Conservation (phyloP, 495 filamentous ascomycete genomes). For the Daldinia vernicosa region DNA sequence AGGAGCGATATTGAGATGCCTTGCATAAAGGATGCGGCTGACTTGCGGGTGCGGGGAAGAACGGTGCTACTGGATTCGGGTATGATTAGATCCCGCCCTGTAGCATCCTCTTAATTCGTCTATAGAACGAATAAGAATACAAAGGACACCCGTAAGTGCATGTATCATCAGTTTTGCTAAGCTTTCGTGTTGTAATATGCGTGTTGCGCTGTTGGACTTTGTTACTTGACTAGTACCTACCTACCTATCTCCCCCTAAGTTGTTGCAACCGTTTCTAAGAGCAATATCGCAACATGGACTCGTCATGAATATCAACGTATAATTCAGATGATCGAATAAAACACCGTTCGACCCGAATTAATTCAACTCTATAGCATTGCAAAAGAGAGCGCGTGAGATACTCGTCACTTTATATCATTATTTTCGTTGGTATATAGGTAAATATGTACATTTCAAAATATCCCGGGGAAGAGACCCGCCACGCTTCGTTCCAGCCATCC, state of each 20-base stretch:
- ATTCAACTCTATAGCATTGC: neutral
- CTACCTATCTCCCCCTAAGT: neutral
- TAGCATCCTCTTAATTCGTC: slow-evolving; percentile 8
- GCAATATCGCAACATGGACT: neutral
- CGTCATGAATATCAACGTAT: too few species aligned
- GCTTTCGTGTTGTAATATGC: neutral
- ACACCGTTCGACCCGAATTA: neutral
- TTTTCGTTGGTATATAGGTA: neutral
- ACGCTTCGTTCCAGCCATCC: neutral
- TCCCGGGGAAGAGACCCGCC: neutral
- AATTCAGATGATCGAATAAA: neutral
- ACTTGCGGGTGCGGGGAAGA: slow-evolving; percentile 33
- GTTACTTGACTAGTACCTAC: neutral
- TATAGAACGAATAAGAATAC: slow-evolving; percentile 25
- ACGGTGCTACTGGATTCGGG: slow-evolving; percentile 10
- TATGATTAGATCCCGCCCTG: slow-evolving; percentile 32
- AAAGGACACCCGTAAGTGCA: neutral
- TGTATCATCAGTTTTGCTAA: neutral
- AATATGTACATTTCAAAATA: neutral
- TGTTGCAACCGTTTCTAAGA: neutral
- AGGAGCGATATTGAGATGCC: slow-evolving; percentile 8
- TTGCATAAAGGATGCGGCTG: slow-evolving; percentile 31
- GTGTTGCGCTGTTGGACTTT: neutral
- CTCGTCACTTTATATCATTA: too few species aligned
- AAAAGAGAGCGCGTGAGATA: too few species aligned